Base-by-base conservation (phyloP, 192 early-diverging fungal genomes). In the Backusella circina region DNA sequence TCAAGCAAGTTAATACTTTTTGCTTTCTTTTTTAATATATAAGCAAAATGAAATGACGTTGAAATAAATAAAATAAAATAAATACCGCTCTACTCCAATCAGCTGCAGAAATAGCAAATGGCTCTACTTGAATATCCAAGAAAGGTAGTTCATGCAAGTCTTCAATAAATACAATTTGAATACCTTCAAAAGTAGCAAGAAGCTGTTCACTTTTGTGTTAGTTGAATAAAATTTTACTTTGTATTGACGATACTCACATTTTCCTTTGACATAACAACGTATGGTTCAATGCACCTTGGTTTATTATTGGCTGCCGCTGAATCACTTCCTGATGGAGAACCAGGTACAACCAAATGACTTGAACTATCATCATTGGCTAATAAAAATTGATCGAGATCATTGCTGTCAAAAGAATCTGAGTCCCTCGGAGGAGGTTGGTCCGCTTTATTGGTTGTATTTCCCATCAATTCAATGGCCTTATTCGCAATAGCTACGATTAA, bases 131-230 rank as follows among this genome's bases (percentile, higher is more conserved):
- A 36, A 92, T 75, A 69, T 95, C 93, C 65, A 93, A 84, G 74
- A 95, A 90, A 2, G 94, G 95, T 65, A 95, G 75, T 30, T 95
- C 92, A 73, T 94, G 89, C 76, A 93, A 79, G 79, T 97, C 95
- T 73, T 96, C 92, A 71, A 97, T 94, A 3, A 96, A 76, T 15
- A 96, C 84, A 4, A 94, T 21, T 37, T 88, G 86, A 30, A 93
- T 72, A 10, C 90, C 89, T 71, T 89, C 77, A 38, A 89, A 80
- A 13, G 51, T 31, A 15, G 77, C 67, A 31, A 51, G 39, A 6
- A 82, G 41, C 80, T 82, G 71, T n/a, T 28, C 13, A 9, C 7
- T 26, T 12, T 30, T 35, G 21, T 26, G 37, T 64, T 28, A 64
- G 21, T 26, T 38, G 7, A 7, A 32, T 68, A 39, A 70, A 70